A percentile compares a stretch with the other conserved stretches of the same genome.
Conservation (phyloP, 345 rosid species). For the Crucihimalaya himalaica region DNA sequence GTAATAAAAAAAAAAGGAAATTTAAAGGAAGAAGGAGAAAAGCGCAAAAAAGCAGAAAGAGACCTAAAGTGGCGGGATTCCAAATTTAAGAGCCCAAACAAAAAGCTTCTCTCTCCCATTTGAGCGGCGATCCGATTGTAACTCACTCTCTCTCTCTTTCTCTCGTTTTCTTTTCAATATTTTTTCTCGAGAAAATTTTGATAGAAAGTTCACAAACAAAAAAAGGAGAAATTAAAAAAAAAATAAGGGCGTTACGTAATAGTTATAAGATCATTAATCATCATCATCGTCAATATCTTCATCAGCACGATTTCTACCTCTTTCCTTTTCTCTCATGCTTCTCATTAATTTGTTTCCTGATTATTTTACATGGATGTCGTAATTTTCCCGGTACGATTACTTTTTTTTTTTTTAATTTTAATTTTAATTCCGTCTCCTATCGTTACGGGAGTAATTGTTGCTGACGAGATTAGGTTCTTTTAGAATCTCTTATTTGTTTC, state of each 20-base stretch:
- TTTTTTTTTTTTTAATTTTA: neutral
- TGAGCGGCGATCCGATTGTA: conserved; percentile 70
- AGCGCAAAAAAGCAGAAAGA: conserved; percentile 24
- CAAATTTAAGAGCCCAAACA: conserved; percentile 45
- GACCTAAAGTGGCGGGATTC: conserved; percentile 61
- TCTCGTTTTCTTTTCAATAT: conserved; percentile 25
- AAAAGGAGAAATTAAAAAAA: neutral
- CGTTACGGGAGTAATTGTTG: conserved; percentile 3
- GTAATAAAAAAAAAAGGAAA: too few species aligned
- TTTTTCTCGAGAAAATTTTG: conserved; percentile 45
- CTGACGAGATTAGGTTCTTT: conserved; percentile 16
- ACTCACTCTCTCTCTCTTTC: conserved; percentile 48
- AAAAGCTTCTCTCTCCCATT: conserved; percentile 41
- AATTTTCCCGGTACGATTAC: conserved; percentile 17
- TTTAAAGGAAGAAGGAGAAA: conserved; percentile 1
- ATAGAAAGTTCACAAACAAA: conserved; percentile 22
- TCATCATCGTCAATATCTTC: conserved; percentile 31
- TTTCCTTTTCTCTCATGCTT: conserved; percentile 33
- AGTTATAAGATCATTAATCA: conserved; percentile 5
- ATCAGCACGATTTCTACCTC: conserved; percentile 40
- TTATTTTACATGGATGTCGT: conserved; percentile 23
- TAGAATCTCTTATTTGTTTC: conserved; percentile 15
- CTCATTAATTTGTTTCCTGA: conserved; percentile 18
- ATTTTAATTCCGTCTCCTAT: neutral
- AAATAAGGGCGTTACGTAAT: conserved; percentile 21